Percentiles rank a stretch among this genome's conserved stretches.
Conservation (phyloP, 2,329 filamentous ascomycete species). For the Neoscytalidium dimidiatum region DNA sequence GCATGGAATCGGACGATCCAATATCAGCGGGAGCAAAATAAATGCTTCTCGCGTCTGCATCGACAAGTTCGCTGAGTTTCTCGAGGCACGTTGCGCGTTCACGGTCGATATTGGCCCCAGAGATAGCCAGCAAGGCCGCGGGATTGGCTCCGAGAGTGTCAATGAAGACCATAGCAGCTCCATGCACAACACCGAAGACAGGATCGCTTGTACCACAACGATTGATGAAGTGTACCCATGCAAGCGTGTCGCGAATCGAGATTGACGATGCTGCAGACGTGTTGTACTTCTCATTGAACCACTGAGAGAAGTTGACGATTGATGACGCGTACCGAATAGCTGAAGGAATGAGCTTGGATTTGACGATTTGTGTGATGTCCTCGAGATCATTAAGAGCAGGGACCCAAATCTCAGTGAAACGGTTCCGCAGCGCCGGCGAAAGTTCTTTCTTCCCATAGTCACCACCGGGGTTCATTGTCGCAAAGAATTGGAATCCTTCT, state of each 20-base stretch:
- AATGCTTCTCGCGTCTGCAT: conserved; percentile 61
- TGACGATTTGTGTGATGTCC: conserved; percentile 85
- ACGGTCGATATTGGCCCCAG: conserved; percentile 66
- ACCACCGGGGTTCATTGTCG: conserved; percentile 98
- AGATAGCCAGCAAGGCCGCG: conserved; percentile 77
- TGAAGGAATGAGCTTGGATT: conserved; percentile 66
- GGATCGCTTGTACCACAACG: conserved; percentile 54
- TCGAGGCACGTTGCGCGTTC: conserved; percentile 74
- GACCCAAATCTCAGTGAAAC: conserved; percentile 99
- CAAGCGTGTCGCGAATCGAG: conserved; percentile 88
- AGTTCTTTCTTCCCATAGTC: conserved; percentile 98
- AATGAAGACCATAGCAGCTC: conserved; percentile 92
- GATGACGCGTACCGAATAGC: conserved; percentile 61
- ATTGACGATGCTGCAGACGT: conserved; percentile 75
- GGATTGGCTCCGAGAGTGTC: conserved; percentile 95
- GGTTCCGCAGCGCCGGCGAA: conserved; percentile 90
- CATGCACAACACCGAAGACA: conserved; percentile 67
- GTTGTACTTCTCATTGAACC: conserved; percentile 83
- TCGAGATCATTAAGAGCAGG: conserved; percentile 80
- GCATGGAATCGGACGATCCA: conserved; percentile 50
- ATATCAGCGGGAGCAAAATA: conserved; percentile 68
- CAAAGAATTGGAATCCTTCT: conserved; percentile 89
- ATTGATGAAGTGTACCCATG: conserved; percentile 94
- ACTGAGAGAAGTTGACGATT: conserved; percentile 86
- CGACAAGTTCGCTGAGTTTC: conserved; percentile 69